Conservation (phyloP, 306 rosid genomes). For the Cicer yamashitae region DNA sequence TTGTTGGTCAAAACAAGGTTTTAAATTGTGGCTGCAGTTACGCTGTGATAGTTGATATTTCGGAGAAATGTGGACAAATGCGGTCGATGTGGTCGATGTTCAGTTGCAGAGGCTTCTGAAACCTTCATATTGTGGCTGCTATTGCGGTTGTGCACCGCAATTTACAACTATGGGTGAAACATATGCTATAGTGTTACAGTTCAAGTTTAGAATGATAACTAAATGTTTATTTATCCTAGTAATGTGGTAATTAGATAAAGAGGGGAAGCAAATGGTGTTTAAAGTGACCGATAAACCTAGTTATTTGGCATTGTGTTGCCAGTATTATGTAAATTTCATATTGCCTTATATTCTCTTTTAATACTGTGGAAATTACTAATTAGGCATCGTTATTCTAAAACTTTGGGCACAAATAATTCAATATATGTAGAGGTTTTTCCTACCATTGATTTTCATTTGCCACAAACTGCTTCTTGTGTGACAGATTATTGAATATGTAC, state of each 20-base stretch:
- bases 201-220: background rate
- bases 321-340: background rate
- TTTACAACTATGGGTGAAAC: background rate
- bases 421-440: background rate
- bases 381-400: background rate
- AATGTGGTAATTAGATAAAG: conserved; percentile 2
- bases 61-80: background rate
- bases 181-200: background rate
- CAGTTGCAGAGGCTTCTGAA: background rate
- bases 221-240: background rate
- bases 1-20: conserved; percentile 3
- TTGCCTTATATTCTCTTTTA: background rate
- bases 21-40: conserved; percentile 1
- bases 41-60: background rate
- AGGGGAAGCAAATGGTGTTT: background rate
- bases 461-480: conserved; percentile 22
- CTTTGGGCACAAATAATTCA: background rate
- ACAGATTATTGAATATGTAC: conserved; percentile 27
- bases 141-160: background rate
- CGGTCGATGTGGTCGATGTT: background rate
- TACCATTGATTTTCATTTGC: conserved; percentile 7
- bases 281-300: background rate
- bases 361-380: background rate
- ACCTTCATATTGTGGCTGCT: background rate
- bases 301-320: background rate